A percentile compares a stretch with the other conserved stretches of the same genome.
Conservation (phyloP, 768 basidiomycete species). For the Galerina sulciceps region DNA sequence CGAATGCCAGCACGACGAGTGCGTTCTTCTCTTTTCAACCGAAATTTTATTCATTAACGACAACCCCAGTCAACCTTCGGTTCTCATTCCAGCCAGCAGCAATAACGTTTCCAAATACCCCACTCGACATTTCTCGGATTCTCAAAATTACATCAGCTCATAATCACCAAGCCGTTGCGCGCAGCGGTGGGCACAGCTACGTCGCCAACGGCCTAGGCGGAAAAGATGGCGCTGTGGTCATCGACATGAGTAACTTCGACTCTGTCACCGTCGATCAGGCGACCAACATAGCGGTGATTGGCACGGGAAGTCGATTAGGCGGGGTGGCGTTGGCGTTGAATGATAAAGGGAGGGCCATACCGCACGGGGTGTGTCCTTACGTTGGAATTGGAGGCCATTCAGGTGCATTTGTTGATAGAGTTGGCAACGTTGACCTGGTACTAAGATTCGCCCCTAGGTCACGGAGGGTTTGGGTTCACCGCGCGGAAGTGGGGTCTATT, state of each 20-base stretch:
- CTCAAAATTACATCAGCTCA: slow-evolving; percentile 29
- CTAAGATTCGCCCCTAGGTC: slow-evolving; percentile 10
- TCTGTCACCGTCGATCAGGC: slow-evolving; percentile 32
- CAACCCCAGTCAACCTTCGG: slow-evolving; percentile 30
- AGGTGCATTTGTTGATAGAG: slow-evolving; percentile 22
- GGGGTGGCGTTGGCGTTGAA: slow-evolving; percentile 41
- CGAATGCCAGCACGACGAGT: slow-evolving; percentile 28
- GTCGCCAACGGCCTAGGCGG: slow-evolving; percentile 48
- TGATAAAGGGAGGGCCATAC: slow-evolving; percentile 37
- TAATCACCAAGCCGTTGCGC: slow-evolving; percentile 36
- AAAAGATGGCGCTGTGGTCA: slow-evolving; percentile 41
- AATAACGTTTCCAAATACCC: slow-evolving; percentile 30
- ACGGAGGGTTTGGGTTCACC: slow-evolving; percentile 30
- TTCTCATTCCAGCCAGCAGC: slow-evolving; percentile 33
- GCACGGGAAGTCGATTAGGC: slow-evolving; percentile 42
- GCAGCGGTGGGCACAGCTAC: slow-evolving; percentile 51
- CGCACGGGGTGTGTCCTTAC: slow-evolving; percentile 49
- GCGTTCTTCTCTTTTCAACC: background rate
- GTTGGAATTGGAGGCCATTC: slow-evolving; percentile 52
- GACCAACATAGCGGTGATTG: slow-evolving; percentile 37
- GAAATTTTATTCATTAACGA: background rate
- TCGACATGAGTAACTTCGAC: slow-evolving; percentile 44
- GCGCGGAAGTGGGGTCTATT: slow-evolving; percentile 33
- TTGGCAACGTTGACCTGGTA: background rate
- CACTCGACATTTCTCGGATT: slow-evolving; percentile 30